phyloP scores from a whole-genome alignment of 2,329 filamentous ascomycete genomes.

The Aaosphaeria arxii region DNA sequence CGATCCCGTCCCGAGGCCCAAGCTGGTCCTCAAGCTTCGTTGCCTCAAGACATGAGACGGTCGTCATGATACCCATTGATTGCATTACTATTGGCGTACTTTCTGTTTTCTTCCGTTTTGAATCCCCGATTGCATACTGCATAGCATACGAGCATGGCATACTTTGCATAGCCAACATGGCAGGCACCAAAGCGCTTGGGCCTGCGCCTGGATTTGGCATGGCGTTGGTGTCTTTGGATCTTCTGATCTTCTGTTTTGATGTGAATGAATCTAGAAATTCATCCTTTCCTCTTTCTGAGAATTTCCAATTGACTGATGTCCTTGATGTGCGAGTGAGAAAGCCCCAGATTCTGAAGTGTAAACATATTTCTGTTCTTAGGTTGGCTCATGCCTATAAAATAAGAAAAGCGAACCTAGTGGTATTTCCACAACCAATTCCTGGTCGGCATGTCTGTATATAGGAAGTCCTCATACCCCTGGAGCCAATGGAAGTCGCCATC shows the following conservation, averaged over 20 bases:
- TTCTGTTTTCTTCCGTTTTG: conserved; percentile 9
- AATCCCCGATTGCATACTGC: conserved; percentile 12
- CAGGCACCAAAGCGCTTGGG: conserved; percentile 39
- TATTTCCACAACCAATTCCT: too few species aligned
- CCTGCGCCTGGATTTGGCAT: conserved; percentile 21
- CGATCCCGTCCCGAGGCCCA: conserved; percentile 1
- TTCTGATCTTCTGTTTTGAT: conserved; percentile 1
- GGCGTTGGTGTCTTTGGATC: conserved; percentile 19
- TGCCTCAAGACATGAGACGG: not conserved
- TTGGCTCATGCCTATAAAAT: too few species aligned
- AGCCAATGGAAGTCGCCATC: too few species aligned
- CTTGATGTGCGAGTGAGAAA: too few species aligned
- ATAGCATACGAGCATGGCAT: conserved; percentile 29
- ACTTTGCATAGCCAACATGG: conserved; percentile 17
- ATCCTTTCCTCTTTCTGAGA: not conserved
- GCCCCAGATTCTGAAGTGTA: too few species aligned
- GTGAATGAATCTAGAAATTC: conserved; percentile 1
- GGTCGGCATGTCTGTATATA: too few species aligned
- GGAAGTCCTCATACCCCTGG: too few species aligned
- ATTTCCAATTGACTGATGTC: not conserved
- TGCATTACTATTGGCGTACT: conserved; percentile 18
- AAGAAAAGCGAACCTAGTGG: too few species aligned
- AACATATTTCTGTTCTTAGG: too few species aligned
- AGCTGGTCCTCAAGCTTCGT: conserved; percentile 1
- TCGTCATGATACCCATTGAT: conserved; percentile 18